Base-by-base conservation (phyloP, 2,329 filamentous ascomycete species). In the Furcasterigmium furcatum region DNA sequence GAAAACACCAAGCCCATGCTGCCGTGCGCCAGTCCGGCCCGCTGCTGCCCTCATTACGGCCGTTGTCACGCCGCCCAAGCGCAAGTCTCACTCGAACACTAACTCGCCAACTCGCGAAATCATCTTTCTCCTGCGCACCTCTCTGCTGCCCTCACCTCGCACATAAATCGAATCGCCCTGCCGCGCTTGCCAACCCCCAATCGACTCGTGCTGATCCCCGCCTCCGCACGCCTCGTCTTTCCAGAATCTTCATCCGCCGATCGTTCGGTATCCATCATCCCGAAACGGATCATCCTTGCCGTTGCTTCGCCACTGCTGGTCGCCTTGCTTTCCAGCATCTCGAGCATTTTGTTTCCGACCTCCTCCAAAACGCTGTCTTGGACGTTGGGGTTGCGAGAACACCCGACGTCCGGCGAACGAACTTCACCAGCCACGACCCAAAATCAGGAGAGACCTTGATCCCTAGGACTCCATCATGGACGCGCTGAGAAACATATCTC, bases 401-500 rank as follows among this genome's bases (percentile, higher is more conserved):
- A 18, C 65, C 62, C 59, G 50, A 58, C 60, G 50, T 58, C 34
- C 34, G 9, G 9, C 16, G 18, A 45, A 30, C 39, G 32, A 53
- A 44, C 53, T 50, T 10, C 18, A 16, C 34, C n/a, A 34, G 30
- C 34, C 48, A 65, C 61, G n/a, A n/a, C n/a, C n/a, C n/a, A 58
- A 56, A 57, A 46, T 46, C 52, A 46, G 46, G 55, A 48, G 39
- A 30, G 27, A 52, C 43, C 48, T 55, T 61, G 61, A 62, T 49
- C 52, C 52, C 45, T 50, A 54, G 55, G 56, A 58, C 43, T 68
- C 71, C 66, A 67, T 70, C 50, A 76, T 79, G 65, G 81, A 84
- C 48, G 75, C 80, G 22, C 64, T 85, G 45, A 73, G 67, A 45
- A 74, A 73, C 47, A 68, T 85, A 30, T 68, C 70, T 44, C 68